These are phyloP conservation scores for Cryptococcus maquisensis DNA, from an alignment of 1,284 basidiomycete genomes.

Conservation along the genomic window DNA sequence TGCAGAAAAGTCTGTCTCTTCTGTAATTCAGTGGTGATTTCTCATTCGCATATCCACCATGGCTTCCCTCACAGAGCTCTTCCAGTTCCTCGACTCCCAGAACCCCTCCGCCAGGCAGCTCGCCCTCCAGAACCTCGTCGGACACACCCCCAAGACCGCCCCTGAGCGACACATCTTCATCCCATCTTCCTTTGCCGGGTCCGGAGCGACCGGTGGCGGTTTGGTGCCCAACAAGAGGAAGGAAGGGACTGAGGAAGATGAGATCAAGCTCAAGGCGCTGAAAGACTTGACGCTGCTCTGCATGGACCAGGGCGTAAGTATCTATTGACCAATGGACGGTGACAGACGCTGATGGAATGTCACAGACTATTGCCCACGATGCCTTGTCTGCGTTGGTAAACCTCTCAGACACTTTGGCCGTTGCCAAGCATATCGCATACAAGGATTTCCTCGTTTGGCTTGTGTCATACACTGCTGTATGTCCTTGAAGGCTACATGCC, in stretches of 20 bases:
- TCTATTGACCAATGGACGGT: background rate
- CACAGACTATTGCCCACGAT: slow-evolving; percentile 84
- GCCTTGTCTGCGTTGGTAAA: slow-evolving; percentile 93
- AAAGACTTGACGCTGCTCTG: slow-evolving; percentile 76
- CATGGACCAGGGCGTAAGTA: slow-evolving; percentile 70
- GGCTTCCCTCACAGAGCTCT: slow-evolving; percentile 58
- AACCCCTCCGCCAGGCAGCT: slow-evolving; percentile 85
- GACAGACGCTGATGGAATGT: slow-evolving; percentile 1
- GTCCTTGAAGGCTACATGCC: slow-evolving; percentile 34
- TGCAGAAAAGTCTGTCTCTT: background rate
- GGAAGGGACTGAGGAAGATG: slow-evolving; percentile 54
- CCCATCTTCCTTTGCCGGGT: slow-evolving; percentile 34
- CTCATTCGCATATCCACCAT: slow-evolving; percentile 19
- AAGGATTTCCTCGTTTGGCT: slow-evolving; percentile 74
- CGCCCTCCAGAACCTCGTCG: slow-evolving; percentile 75
- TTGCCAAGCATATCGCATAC: slow-evolving; percentile 68
- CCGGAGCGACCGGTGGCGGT: slow-evolving; percentile 52
- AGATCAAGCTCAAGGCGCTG: slow-evolving; percentile 57
- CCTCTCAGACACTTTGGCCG: slow-evolving; percentile 75
- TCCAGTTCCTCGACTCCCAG: slow-evolving; percentile 77
- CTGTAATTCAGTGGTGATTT: background rate
- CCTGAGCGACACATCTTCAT: slow-evolving; percentile 73
- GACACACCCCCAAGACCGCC: slow-evolving; percentile 69
- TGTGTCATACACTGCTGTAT: slow-evolving; percentile 83
- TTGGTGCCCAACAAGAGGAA: slow-evolving; percentile 44